These are phyloP conservation scores for Rubroboletus pulcherrimus DNA, from an alignment of 768 basidiomycete genomes.

Conservation along the genomic window DNA sequence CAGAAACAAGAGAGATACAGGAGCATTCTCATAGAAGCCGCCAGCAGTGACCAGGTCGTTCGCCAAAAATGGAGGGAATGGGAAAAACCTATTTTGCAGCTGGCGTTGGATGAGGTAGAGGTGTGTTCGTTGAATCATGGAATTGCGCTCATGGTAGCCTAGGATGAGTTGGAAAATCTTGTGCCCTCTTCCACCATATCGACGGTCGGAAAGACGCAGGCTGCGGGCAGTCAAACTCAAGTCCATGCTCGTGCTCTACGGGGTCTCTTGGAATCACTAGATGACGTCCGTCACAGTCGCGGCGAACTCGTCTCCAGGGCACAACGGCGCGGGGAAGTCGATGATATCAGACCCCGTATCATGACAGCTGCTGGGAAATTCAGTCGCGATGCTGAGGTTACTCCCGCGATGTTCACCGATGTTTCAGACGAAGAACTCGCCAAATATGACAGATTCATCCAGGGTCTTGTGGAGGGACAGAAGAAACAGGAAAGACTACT, in stretches of 20 bases:
- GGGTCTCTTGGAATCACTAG: conserved; percentile 72
- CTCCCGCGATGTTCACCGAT: conserved; percentile 86
- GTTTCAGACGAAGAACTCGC: conserved; percentile 72
- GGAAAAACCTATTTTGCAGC: conserved; percentile 65
- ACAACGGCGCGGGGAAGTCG: conserved; percentile 53
- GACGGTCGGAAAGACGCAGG: conserved; percentile 29
- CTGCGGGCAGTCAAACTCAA: conserved; percentile 48
- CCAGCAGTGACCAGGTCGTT: conserved; percentile 72
- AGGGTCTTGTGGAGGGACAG: conserved; percentile 50
- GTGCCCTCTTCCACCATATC: conserved; percentile 63
- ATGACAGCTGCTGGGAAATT: conserved; percentile 62
- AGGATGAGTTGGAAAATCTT: conserved; percentile 64
- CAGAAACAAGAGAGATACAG: conserved; percentile 70
- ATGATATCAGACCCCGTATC: conserved; percentile 72
- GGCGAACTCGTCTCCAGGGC: conserved; percentile 63
- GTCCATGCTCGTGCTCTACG: conserved; percentile 68
- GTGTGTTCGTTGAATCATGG: not conserved
- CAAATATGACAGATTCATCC: conserved; percentile 77
- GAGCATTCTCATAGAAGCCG: conserved; percentile 66
- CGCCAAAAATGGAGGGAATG: conserved; percentile 86
- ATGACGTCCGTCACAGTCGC: conserved; percentile 62
- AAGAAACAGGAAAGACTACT: conserved; percentile 65
- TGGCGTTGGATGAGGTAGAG: conserved; percentile 63
- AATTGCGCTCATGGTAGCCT: conserved; percentile 3
- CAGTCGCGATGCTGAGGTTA: conserved; percentile 64